Base-by-base conservation (phyloP, 1,284 basidiomycete species). In the Caloboletus inedulis region DNA sequence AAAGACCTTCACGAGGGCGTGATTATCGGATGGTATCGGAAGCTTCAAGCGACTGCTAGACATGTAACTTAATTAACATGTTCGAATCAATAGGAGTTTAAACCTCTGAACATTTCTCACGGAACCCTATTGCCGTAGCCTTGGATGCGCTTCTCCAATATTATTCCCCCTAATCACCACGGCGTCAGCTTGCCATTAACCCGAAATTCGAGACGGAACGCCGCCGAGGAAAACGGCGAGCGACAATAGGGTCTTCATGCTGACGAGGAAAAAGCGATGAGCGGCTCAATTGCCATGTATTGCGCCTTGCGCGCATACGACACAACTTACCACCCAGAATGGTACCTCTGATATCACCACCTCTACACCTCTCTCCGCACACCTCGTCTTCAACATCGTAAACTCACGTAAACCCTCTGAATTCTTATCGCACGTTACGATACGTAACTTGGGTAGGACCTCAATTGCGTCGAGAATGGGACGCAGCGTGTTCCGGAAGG, bases 201-300 rank as follows among this genome's bases (percentile, higher is more conserved):
- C 59, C 55, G 53, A 77, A 77, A 54, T 77, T 75, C 4, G 71
- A 69, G 1, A 75, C 65, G 13, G 74, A 74, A 40, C 66, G 69
- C 19, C 68, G 59, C 6, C 77, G 68, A 29, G 77, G 78, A 54
- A 76, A 76, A 9, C 57, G 63, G n/a, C 48, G 47, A 23, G 70
- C 62, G 14, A 60, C 57, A 6, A 77, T 63, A 33, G 75, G 71
- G 46, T 79, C 77, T 30, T 79, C 77, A 29, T 56, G 59, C 75
- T 77, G 54, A 45, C 12, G 7, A 40, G 8, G 5, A 23, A 44
- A 49, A 47, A 21, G 19, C 4, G 19, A 39, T 30, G 16, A 52
- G 9, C 1, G 7, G 31, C 10, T 45, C 40, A 18, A 41, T 56
- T 21, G 19, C 31, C 6, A 36, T 16, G 19, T 2, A 30, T 14